These are phyloP conservation scores for Austroboletus eburneus DNA, from an alignment of 768 basidiomycete genomes.

Conservation along the genomic window DNA sequence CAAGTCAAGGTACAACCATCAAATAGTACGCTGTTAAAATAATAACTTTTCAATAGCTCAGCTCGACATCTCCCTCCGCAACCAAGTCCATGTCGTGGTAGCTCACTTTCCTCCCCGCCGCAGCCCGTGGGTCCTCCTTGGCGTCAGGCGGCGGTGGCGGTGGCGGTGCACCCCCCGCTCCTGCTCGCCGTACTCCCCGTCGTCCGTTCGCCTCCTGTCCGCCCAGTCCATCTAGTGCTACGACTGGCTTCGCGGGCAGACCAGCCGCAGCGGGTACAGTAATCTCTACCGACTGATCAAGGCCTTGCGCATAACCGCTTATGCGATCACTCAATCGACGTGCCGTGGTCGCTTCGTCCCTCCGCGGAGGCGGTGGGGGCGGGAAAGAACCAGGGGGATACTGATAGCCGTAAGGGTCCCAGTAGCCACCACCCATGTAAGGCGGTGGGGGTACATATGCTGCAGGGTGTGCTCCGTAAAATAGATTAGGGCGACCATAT, in stretches of 20 bases:
- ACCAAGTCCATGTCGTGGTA: slow-evolving; percentile 96
- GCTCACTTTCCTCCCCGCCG: slow-evolving; percentile 83
- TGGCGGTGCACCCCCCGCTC: slow-evolving; percentile 46
- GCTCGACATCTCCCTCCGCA: slow-evolving; percentile 71
- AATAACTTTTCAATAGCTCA: slow-evolving; percentile 38
- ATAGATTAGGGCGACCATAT: slow-evolving; percentile 37
- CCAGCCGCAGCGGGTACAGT: slow-evolving; percentile 64
- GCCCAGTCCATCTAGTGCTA: slow-evolving; percentile 49
- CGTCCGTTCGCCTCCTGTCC: slow-evolving; percentile 30
- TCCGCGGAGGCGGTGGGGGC: slow-evolving; percentile 39
- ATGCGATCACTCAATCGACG: slow-evolving; percentile 77
- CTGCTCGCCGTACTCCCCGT: slow-evolving; percentile 37
- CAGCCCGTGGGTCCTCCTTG: slow-evolving; percentile 89
- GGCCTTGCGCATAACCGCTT: slow-evolving; percentile 63
- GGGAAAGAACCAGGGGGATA: slow-evolving; percentile 36
- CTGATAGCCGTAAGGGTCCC: slow-evolving; percentile 45
- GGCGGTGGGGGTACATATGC: slow-evolving; percentile 35
- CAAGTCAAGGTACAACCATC: slow-evolving; percentile 16
- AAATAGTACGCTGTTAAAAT: slow-evolving; percentile 25
- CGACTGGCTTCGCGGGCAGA: slow-evolving; percentile 73
- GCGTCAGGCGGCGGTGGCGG: slow-evolving; percentile 85
- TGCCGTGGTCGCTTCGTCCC: slow-evolving; percentile 55
- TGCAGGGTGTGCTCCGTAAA: slow-evolving; percentile 37
- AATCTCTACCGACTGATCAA: slow-evolving; percentile 38
- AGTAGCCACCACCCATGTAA: slow-evolving; percentile 38